Evolutionary conservation across 148 eudicot species (phyloP).

Genomic region (Gaultheria prostrata): DNA sequence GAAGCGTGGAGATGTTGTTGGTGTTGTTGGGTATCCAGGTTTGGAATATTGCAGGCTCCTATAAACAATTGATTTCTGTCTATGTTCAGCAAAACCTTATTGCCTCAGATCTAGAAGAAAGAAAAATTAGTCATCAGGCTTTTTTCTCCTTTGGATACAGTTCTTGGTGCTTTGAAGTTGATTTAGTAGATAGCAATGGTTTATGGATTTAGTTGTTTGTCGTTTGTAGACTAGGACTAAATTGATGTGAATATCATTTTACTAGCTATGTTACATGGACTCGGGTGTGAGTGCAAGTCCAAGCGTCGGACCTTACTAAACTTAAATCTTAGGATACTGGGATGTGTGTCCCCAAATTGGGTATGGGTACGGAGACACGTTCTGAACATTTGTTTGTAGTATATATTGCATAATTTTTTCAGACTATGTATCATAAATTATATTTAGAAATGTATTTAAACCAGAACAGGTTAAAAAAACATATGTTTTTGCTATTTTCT

Average conservation of each 20-base stretch:
- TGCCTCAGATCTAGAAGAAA: background rate
- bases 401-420: too few species aligned
- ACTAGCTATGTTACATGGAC: too few species aligned
- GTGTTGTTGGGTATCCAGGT: slow-evolving; percentile 90
- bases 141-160: background rate
- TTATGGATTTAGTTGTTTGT: background rate
- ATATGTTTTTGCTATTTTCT: too few species aligned
- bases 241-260: background rate
- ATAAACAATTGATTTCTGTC: background rate
- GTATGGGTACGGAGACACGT: too few species aligned
- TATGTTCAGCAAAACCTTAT: background rate
- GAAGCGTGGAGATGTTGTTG: slow-evolving; percentile 94
- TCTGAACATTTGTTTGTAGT: too few species aligned
- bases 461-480: too few species aligned
- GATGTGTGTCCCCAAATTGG: too few species aligned
- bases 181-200: background rate
- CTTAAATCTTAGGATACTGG: too few species aligned
- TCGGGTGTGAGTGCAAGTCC: too few species aligned
- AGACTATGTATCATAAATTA: too few species aligned
- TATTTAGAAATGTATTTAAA: too few species aligned
- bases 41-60: slow-evolving; percentile 4
- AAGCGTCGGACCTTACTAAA: too few species aligned
- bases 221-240: background rate
- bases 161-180: background rate
- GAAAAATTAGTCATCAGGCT: background rate